These are phyloP conservation scores for Cyclotella distinguenda DNA, from an alignment of 108 stramenopile species.

Conservation along the genomic window DNA sequence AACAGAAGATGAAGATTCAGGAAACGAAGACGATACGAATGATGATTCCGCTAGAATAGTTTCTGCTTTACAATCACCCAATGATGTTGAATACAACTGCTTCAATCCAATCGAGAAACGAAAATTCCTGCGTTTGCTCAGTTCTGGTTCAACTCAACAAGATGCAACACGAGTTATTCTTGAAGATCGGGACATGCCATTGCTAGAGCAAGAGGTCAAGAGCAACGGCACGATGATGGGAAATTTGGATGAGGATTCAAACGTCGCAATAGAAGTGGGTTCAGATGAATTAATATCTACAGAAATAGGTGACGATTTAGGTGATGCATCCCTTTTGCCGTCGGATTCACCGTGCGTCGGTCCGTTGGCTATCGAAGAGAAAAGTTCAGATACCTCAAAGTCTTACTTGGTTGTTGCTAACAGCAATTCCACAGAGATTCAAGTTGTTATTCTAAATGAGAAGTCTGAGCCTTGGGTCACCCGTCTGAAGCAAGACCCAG, in stretches of 20 bases:
- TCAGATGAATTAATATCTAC: no score
- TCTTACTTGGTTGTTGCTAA: no score
- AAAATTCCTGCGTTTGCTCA: slow-evolving; percentile 72
- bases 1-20: no score
- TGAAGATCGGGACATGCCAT: slow-evolving; percentile 9
- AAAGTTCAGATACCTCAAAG: no score
- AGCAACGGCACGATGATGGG: neutral
- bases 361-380: no score
- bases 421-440: no score
- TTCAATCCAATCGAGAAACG: slow-evolving; percentile 71
- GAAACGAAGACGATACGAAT: neutral
- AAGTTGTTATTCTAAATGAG: no score
- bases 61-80: slow-evolving; percentile 1
- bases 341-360: no score
- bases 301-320: no score
- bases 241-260: slow-evolving; percentile 12
- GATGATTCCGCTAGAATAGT: neutral
- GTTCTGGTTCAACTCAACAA: slow-evolving; percentile 58
- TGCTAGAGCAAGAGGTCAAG: slow-evolving; percentile 3
- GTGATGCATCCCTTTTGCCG: no score
- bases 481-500: no score
- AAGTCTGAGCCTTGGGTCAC: no score
- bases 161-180: slow-evolving; percentile 25
- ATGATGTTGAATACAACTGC: slow-evolving; percentile 54
- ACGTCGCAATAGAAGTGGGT: neutral